A percentile compares a stretch with the other conserved stretches of the same genome.
Evolutionary conservation across 257 asterid genomes (phyloP).

Genomic region (Perilla frutescens): DNA sequence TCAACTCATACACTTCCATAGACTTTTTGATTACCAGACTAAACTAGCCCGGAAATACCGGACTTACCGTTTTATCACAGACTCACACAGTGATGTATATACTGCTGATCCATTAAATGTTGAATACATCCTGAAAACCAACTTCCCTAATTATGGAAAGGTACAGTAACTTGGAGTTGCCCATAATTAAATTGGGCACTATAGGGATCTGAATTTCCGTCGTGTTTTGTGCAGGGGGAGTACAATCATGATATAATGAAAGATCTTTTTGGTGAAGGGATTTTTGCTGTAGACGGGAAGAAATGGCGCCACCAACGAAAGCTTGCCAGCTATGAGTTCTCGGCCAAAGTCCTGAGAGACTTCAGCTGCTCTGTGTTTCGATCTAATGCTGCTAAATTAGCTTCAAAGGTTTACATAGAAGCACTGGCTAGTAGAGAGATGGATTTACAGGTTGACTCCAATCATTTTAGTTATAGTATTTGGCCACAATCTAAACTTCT

Average conservation of each 20-base stretch:
- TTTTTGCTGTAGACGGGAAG: constrained; percentile 54
- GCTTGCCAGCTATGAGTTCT: constrained; percentile 56
- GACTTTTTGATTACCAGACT: constrained; percentile 46
- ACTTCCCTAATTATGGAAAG: constrained; percentile 50
- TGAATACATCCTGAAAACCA: constrained; percentile 50
- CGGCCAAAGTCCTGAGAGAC: constrained; percentile 46
- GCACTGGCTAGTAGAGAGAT: constrained; percentile 34
- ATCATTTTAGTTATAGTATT: constrained; percentile 6
- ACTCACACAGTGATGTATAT: constrained; percentile 40
- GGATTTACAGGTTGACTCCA: constrained; percentile 46
- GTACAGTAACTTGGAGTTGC: constrained; percentile 30
- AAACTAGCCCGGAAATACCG: constrained; percentile 41
- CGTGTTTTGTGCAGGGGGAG: constrained; percentile 39
- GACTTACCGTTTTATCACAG: constrained; percentile 46
- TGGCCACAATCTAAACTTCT: background rate
- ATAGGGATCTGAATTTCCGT: background rate
- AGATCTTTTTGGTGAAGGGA: constrained; percentile 58
- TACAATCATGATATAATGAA: constrained; percentile 39
- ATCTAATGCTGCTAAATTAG: constrained; percentile 46
- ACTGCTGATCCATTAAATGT: constrained; percentile 48
- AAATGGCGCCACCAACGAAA: constrained; percentile 54
- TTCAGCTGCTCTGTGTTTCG: constrained; percentile 50
- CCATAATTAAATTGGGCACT: background rate
- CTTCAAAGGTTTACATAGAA: constrained; percentile 35
- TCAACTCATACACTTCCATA: constrained; percentile 47